Base-by-base conservation (phyloP, 164 flowering plant genomes). In the Chimonanthus praecox region DNA sequence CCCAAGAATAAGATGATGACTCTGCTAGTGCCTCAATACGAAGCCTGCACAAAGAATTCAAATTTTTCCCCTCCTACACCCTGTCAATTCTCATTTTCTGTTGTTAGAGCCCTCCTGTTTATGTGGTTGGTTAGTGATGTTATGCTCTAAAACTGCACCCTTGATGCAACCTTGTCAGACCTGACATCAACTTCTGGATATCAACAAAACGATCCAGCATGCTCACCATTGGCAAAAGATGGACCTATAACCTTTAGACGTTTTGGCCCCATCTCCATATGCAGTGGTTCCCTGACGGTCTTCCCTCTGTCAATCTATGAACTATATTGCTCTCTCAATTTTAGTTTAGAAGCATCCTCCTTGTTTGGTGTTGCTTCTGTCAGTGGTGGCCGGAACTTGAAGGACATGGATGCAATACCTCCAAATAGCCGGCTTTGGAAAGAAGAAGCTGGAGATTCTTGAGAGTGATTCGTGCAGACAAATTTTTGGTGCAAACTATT, bases 221-320 rank as follows among this genome's bases (percentile, higher is more conserved):
- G 84, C 74, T 80, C 68, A 75, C 80, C 51, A 76, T 76, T 68
- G 71, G 33, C 65, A 78, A 73, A 78, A 64, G 87, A 81, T 1
- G 95, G 91, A n/a, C 89, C 95, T 87, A 77, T 88, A 64, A 94
- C 84, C 83, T 90, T 94, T 45, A 90, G 79, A 13, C 86, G 92
- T 80, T 89, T 93, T 5, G 87, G 87, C 74, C 84, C 92, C 46
- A 75, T 79, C 72, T 88, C 90, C 20, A 81, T 3, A 2, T 83
- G 78, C 9, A 80, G 74, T 46, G 81, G 73, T 76, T 86, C 87
- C 80, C 85, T 80, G 60, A 15, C 60, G 8, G 70, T 67, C 68
- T 76, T 82, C 65, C 78, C 80, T 45, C 49, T 46, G 6, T 80
- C 83, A 58, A 71, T 68, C 54, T 79, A 84, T 46, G 73, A 72